phyloP scores from a whole-genome alignment of 2,329 filamentous ascomycete genomes.

The Phialophora chinensis region DNA sequence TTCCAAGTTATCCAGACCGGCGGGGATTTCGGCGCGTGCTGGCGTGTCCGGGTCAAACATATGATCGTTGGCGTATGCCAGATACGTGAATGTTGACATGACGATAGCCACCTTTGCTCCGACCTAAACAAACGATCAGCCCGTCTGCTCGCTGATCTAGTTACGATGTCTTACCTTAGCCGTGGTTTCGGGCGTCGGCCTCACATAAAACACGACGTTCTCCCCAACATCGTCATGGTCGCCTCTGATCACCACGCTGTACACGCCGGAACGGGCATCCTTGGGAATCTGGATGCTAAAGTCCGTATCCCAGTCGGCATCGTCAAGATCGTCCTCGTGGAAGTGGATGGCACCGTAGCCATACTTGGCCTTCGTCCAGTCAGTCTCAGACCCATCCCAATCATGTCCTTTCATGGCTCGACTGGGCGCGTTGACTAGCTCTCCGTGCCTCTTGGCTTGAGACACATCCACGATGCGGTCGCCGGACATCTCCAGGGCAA shows the following conservation, averaged over 20 bases:
- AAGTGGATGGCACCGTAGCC: slow-evolving; percentile 50
- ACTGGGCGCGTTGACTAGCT: slow-evolving; percentile 46
- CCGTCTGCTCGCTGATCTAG: slow-evolving; percentile 30
- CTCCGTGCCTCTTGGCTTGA: slow-evolving; percentile 39
- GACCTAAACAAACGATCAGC: slow-evolving; percentile 43
- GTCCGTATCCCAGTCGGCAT: slow-evolving; percentile 46
- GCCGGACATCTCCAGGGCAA: slow-evolving; percentile 24
- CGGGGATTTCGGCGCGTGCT: slow-evolving; percentile 31
- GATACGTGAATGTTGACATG: slow-evolving; percentile 48
- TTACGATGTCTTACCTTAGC: neutral
- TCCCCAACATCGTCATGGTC: slow-evolving; percentile 44
- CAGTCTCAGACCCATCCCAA: slow-evolving; percentile 44
- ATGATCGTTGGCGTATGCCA: slow-evolving; percentile 50
- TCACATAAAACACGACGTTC: slow-evolving; percentile 9
- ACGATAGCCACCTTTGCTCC: slow-evolving; percentile 41
- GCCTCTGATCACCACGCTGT: slow-evolving; percentile 44
- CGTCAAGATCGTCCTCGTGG: slow-evolving; percentile 49
- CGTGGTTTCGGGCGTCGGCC: neutral
- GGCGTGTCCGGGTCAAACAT: slow-evolving; percentile 45
- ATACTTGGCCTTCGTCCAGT: slow-evolving; percentile 46
- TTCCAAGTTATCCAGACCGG: slow-evolving; percentile 21
- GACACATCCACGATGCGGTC: slow-evolving; percentile 43
- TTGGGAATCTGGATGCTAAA: slow-evolving; percentile 42
- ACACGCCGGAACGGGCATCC: slow-evolving; percentile 40
- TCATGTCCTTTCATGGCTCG: slow-evolving; percentile 45